These are phyloP conservation scores for Sugiyamaella paludigena DNA, from an alignment of 1,139 yeast species.

Conservation along the genomic window DNA sequence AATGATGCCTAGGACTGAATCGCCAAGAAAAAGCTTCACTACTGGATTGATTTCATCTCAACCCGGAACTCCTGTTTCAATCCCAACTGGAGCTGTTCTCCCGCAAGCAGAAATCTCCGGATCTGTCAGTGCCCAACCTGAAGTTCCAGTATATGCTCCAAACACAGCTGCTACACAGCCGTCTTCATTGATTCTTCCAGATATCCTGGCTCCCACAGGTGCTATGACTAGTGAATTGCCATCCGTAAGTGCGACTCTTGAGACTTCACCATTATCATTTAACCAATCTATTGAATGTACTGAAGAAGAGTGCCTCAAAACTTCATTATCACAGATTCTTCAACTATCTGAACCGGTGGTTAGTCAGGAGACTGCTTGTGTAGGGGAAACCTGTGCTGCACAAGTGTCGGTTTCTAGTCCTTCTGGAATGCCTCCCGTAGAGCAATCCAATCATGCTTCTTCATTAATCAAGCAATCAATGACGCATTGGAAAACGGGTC, in stretches of 20 bases:
- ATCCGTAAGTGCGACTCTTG: background rate
- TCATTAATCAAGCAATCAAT: background rate
- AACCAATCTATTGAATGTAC: background rate
- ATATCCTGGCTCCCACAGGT: slow-evolving; percentile 7
- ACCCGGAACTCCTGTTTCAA: slow-evolving; percentile 5
- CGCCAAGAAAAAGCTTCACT: background rate
- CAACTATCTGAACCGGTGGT: background rate
- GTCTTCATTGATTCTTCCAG: slow-evolving; percentile 8
- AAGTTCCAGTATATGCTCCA: slow-evolving; percentile 13
- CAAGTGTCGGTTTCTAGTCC: background rate
- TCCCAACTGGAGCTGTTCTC: slow-evolving; percentile 15
- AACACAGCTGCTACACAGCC: slow-evolving; percentile 5
- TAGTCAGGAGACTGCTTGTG: slow-evolving; percentile 1
- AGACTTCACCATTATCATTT: too few relatives aligned
- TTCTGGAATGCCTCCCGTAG: slow-evolving; percentile 6
- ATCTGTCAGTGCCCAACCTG: slow-evolving; percentile 7
- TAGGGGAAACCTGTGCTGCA: slow-evolving; percentile 2
- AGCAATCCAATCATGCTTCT: slow-evolving; percentile 5
- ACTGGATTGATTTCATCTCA: background rate
- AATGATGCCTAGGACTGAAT: slow-evolving; percentile 3
- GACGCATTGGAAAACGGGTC: background rate
- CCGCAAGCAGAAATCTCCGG: slow-evolving; percentile 13
- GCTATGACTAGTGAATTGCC: background rate
- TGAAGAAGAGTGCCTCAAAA: slow-evolving; percentile 1
- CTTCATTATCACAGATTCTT: too few relatives aligned